Percentiles rank a stretch among this genome's conserved stretches.
Conservation (phyloP, 306 rosid genomes). For the Crotalaria pallida region DNA sequence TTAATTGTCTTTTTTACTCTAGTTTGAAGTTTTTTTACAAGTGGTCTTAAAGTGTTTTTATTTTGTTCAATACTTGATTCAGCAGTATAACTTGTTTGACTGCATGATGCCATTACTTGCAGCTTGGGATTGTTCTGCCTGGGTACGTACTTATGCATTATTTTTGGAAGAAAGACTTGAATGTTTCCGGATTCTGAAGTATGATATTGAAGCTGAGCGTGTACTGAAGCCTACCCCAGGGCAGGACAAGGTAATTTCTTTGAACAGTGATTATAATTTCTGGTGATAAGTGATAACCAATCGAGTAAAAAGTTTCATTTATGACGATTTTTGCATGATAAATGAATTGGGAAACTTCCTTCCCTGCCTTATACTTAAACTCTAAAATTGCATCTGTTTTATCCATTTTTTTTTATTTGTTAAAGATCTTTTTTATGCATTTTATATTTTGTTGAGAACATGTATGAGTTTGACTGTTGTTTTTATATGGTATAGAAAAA, state of each 20-base stretch:
- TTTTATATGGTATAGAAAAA: background rate
- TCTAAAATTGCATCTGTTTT: background rate
- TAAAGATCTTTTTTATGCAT: background rate
- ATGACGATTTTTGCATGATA: background rate
- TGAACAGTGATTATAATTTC: background rate
- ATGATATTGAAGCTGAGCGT: constrained; percentile 82
- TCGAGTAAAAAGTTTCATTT: background rate
- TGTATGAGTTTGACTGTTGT: background rate
- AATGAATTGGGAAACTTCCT: background rate
- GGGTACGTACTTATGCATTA: constrained; percentile 85
- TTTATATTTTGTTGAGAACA: background rate
- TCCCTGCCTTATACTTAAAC: background rate
- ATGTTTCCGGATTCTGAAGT: constrained; percentile 66
- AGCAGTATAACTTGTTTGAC: background rate
- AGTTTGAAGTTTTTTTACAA: background rate
- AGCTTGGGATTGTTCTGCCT: constrained; percentile 94
- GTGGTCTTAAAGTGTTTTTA: background rate
- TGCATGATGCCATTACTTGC: constrained; percentile 13
- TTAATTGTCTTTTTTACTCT: background rate
- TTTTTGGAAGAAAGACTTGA: constrained; percentile 88
- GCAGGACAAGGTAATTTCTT: constrained; percentile 53
- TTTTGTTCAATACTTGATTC: background rate
- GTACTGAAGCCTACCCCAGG: constrained; percentile 64
- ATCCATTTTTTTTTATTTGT: background rate
- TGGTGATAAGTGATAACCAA: background rate